Conservation (phyloP, 2,329 filamentous ascomycete species). For the Claviceps quebecensis region DNA sequence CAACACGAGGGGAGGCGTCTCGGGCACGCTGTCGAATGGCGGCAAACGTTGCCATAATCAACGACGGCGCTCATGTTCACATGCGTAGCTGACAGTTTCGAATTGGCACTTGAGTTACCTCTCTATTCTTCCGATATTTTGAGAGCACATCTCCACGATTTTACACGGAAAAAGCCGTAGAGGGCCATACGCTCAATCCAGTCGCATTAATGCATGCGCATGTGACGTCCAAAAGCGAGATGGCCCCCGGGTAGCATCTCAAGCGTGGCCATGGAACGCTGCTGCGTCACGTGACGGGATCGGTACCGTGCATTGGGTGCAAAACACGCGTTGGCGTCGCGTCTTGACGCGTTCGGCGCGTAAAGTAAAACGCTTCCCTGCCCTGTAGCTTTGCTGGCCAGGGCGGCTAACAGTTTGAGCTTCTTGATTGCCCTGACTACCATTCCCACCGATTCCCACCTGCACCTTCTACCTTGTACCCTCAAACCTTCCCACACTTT, state of each 20-base stretch:
- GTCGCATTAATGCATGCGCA: too few species aligned
- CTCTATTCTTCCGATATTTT: too few species aligned
- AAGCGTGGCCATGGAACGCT: background rate
- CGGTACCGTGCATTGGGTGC: conserved; percentile 17
- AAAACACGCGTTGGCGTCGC: conserved; percentile 16
- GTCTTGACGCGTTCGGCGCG: conserved; percentile 14
- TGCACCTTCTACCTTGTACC: background rate
- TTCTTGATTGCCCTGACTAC: background rate
- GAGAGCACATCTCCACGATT: too few species aligned
- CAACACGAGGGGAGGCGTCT: too few species aligned
- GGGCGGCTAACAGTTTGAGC: background rate
- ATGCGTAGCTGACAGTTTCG: too few species aligned
- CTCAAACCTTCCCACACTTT: background rate
- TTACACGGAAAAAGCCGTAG: too few species aligned
- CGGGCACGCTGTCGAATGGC: too few species aligned
- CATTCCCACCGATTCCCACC: background rate
- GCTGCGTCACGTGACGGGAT: conserved; percentile 3
- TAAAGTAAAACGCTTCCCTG: conserved; percentile 3
- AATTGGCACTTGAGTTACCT: too few species aligned
- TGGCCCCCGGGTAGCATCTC: background rate
- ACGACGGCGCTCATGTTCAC: too few species aligned
- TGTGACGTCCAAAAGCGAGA: too few species aligned
- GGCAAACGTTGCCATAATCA: too few species aligned
- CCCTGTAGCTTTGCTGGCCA: conserved; percentile 4
- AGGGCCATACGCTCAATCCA: too few species aligned